Evolutionary conservation across 495 filamentous ascomycete species (phyloP), one percentile per base, ranked within the genome.

Genomic region (Ascodesmis nigricans): DNA sequence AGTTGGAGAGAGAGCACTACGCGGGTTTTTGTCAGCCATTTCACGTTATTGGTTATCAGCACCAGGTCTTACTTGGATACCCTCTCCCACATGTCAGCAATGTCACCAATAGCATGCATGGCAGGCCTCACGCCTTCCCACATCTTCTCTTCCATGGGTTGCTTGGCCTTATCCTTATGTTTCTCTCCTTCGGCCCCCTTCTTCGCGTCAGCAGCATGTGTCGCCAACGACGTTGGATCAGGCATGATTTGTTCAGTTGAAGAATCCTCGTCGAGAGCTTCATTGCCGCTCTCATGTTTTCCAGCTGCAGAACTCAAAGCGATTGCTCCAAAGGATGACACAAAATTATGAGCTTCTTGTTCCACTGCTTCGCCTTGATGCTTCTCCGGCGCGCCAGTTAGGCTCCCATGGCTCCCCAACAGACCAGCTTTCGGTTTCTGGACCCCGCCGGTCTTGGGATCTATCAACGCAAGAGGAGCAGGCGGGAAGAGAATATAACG

Each of bases 311-410:
- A 77, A 31, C 71, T 71, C 23, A 87, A 57, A 0, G 75, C 76
- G 5, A 91, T 69, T 2, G 64, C 65, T 4, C 76, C 73, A 35
- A 87, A 71, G 19, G 72, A 67, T 41, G 72, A 73, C 21, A 87
- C 69, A 40, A 91, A 71, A 43, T 80, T 83, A 42, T 62, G 71
- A 2, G 81, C 81, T 52, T 91, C 81, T 39, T 75, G 67, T 49
- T 92, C 81, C 3, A 79, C 78, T 0, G 79, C 77, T 50, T 90
- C 81, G 11, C 81, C 81, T 45, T 81, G 74, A 50, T 81, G 70
- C 35, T 73, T 76, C 54, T 91, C 78, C 0, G 78, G 75, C 0
- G 74, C 79, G 11, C 80, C 81, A 0, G 80, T 90, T 3, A 74
- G 59, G 39, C 71, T 82, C 36, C 81, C 78, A 16, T 76, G 66